Conservation (phyloP, 495 filamentous ascomycete genomes). For the Hypoxylon intermedium region DNA sequence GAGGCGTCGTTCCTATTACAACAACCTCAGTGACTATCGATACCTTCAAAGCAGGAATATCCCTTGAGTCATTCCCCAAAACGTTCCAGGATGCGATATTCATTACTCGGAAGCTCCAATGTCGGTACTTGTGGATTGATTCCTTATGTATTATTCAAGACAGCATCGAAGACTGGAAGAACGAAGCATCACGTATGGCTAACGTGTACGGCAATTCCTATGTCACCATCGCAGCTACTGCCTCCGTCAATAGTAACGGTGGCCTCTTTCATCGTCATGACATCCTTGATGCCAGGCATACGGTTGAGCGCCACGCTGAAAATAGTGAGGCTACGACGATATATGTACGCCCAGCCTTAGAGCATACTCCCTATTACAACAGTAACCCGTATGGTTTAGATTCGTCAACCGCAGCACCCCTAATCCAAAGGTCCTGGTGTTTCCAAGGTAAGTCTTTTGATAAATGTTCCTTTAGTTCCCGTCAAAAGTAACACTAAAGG, state of each 20-base stretch:
- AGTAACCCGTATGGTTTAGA: slow-evolving; percentile 16
- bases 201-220: slow-evolving; percentile 41
- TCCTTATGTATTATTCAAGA: too few species aligned
- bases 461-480: neutral
- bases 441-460: slow-evolving; percentile 19
- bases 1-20: slow-evolving; percentile 12
- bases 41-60: slow-evolving; percentile 13
- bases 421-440: slow-evolving; percentile 23
- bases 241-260: slow-evolving; percentile 12
- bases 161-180: slow-evolving; percentile 32
- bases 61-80: slow-evolving; percentile 27
- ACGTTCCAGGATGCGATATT: slow-evolving; percentile 43
- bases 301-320: neutral
- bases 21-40: slow-evolving; percentile 9
- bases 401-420: slow-evolving; percentile 1
- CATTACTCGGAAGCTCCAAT: slow-evolving; percentile 27
- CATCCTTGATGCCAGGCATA: slow-evolving; percentile 4
- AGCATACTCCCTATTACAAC: slow-evolving; percentile 17
- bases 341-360: slow-evolving; percentile 15
- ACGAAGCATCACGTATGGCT: slow-evolving; percentile 30
- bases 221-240: slow-evolving; percentile 22
- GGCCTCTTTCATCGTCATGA: slow-evolving; percentile 19
- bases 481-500: neutral
- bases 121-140: too few species aligned
- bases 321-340: neutral